These are phyloP conservation scores for Onygenales sp. DNA, from an alignment of 2,329 filamentous ascomycete species.

Conservation along the genomic window DNA sequence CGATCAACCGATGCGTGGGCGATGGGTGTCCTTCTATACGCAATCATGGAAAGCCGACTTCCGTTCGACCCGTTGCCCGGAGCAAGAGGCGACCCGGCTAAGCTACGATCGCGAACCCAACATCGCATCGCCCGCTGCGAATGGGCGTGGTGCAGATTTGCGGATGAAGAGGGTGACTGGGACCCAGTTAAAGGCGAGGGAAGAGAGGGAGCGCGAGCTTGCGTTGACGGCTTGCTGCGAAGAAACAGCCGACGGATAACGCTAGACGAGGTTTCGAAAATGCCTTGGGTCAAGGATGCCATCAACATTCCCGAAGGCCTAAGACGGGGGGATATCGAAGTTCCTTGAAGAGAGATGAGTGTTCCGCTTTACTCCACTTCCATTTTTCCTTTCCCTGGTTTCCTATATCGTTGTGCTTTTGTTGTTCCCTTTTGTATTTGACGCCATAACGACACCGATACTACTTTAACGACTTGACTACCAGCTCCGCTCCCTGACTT, in stretches of 20 bases:
- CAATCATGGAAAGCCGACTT: constrained; percentile 81
- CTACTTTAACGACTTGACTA: too few relatives aligned
- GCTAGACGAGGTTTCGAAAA: constrained; percentile 61
- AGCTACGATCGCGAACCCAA: constrained; percentile 70
- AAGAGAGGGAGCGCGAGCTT: constrained; percentile 65
- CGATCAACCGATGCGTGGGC: constrained; percentile 91
- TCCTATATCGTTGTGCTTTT: background rate
- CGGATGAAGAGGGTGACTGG: constrained; percentile 77
- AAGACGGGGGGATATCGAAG: constrained; percentile 44
- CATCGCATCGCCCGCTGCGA: constrained; percentile 94
- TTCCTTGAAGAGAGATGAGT: constrained; percentile 22
- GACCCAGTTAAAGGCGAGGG: constrained; percentile 57
- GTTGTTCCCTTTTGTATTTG: background rate
- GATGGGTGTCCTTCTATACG: constrained; percentile 83
- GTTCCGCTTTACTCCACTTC: background rate
- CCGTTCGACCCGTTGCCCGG: constrained; percentile 87
- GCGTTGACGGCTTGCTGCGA: constrained; percentile 76
- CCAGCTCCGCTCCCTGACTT: too few relatives aligned
- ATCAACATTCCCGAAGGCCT: constrained; percentile 57
- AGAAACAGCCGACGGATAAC: constrained; percentile 70
- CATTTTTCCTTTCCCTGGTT: background rate
- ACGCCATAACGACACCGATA: too few relatives aligned
- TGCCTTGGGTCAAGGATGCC: constrained; percentile 67
- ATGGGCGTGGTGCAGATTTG: constrained; percentile 88
- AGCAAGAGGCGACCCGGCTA: constrained; percentile 59